Percentiles rank a stretch among this genome's conserved stretches.
Conservation (phyloP, 2,329 filamentous ascomycete species). For the Gnomoniopsis sp. region DNA sequence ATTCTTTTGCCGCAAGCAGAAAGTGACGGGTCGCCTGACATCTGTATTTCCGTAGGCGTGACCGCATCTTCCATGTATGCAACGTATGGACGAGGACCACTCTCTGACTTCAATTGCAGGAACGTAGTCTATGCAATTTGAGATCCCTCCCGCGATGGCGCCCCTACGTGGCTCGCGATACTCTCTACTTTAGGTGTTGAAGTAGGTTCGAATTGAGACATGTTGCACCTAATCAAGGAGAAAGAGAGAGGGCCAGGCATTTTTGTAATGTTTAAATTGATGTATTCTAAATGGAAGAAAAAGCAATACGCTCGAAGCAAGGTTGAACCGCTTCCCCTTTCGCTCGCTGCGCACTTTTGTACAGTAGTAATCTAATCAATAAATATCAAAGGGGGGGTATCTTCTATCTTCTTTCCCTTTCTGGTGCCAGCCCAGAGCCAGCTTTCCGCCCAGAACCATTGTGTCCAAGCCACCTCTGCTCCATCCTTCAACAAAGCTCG, state of each 20-base stretch:
- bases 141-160: too few relatives aligned
- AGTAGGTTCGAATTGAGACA: too few relatives aligned
- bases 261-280: too few relatives aligned
- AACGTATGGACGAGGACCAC: neutral
- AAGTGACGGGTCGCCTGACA: neutral
- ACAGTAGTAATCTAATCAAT: constrained; percentile 16
- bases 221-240: too few relatives aligned
- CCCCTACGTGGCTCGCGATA: too few relatives aligned
- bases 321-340: constrained; percentile 24
- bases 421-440: constrained; percentile 29
- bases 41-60: neutral
- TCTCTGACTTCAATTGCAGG: too few relatives aligned
- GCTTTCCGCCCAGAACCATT: constrained; percentile 18
- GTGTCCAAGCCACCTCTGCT: neutral
- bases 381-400: constrained; percentile 26
- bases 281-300: constrained; percentile 14
- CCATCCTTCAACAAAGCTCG: constrained; percentile 2
- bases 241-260: neutral
- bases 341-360: constrained; percentile 24
- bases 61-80: neutral
- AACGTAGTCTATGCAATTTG: too few relatives aligned
- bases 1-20: neutral
- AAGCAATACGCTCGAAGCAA: constrained; percentile 13
- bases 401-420: constrained; percentile 23
- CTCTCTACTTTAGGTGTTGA: too few relatives aligned